Conservation (phyloP, 768 basidiomycete genomes). For the Mycena pura region DNA sequence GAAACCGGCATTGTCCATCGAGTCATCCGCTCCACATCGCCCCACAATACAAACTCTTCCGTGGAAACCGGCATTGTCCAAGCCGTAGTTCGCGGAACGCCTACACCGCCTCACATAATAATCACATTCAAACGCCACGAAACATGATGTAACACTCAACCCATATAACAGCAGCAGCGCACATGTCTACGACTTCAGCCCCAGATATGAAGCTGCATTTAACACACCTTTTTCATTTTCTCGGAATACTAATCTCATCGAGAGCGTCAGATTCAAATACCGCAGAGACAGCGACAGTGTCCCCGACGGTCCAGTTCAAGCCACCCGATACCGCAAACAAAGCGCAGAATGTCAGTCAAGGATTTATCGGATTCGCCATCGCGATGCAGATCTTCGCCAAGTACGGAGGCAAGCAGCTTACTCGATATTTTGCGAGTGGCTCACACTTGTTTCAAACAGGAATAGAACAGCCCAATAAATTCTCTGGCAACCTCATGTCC, state of each 20-base stretch:
- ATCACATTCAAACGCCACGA: too few species aligned
- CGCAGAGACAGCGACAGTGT: background rate
- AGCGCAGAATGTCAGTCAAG: background rate
- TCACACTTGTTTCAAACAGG: background rate
- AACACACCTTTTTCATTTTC: background rate
- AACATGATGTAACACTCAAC: too few species aligned
- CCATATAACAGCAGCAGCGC: background rate
- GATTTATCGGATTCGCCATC: background rate
- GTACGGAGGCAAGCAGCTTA: background rate
- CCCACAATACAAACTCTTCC: too few species aligned
- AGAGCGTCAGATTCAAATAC: background rate
- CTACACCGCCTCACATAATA: too few species aligned
- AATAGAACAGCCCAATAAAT: background rate
- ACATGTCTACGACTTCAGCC: background rate
- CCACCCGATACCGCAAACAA: background rate
- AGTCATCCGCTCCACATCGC: too few species aligned
- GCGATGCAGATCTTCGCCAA: background rate
- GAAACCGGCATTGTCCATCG: too few species aligned
- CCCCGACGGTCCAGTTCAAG: background rate
- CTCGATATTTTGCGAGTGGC: background rate
- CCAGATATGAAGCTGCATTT: background rate
- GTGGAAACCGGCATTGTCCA: too few species aligned
- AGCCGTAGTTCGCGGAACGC: too few species aligned
- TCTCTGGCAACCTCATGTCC: background rate
- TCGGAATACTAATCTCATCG: background rate